These are phyloP conservation scores for Musa balbisiana DNA, from an alignment of 202 grass and related monocot species.

Conservation along the genomic window DNA sequence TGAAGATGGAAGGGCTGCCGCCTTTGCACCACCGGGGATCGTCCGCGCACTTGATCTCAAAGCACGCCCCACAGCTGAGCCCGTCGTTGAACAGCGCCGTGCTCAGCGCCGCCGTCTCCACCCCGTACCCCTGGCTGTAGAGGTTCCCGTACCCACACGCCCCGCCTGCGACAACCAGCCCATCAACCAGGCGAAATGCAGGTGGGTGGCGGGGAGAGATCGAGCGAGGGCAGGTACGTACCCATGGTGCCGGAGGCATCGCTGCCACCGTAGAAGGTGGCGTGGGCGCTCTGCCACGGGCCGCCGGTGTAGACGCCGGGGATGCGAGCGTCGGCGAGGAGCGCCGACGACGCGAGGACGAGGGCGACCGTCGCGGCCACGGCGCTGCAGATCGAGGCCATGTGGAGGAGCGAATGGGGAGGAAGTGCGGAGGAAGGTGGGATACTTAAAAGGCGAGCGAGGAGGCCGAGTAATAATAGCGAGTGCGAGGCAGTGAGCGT, in stretches of 20 bases:
- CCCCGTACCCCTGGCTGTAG: constrained; percentile 50
- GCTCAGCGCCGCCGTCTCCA: constrained; percentile 51
- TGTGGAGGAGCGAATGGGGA: neutral
- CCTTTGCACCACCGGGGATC: constrained; percentile 35
- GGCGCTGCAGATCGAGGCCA: neutral
- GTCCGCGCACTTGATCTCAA: constrained; percentile 32
- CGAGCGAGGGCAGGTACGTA: constrained; percentile 1
- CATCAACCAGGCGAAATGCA: neutral
- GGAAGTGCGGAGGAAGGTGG: neutral
- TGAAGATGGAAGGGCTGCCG: constrained; percentile 33
- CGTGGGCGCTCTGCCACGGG: constrained; percentile 29
- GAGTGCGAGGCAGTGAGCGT: neutral
- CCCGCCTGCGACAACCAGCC: constrained; percentile 18
- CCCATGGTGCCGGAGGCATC: constrained; percentile 65
- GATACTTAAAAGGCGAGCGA: constrained; percentile 5
- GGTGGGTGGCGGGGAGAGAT: too few species aligned
- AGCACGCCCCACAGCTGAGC: constrained; percentile 59
- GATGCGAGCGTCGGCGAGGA: constrained; percentile 23
- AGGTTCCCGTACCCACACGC: constrained; percentile 62
- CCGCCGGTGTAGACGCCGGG: constrained; percentile 36
- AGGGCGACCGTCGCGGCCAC: neutral
- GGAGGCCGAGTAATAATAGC: neutral
- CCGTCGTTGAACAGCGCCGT: constrained; percentile 47
- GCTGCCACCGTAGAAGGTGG: constrained; percentile 51
- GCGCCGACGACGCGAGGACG: neutral